Conservation (phyloP, 805 yeast genomes). For the Candida jianshihensis region DNA sequence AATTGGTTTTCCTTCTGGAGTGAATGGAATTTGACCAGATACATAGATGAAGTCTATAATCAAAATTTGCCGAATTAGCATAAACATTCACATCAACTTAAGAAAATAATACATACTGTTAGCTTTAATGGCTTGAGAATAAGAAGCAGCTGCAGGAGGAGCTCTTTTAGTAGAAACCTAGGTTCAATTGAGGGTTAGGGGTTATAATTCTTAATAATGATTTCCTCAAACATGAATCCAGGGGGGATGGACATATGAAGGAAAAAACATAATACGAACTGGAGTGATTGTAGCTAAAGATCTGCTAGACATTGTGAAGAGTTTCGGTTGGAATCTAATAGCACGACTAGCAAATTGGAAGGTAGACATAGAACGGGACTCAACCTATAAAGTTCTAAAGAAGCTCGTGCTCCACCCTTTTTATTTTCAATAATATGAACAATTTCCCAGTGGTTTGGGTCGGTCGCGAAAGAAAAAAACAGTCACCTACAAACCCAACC, state of each 20-base stretch:
- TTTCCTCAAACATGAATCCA: background rate
- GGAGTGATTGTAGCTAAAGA: conserved; percentile 30
- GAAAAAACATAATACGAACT: conserved; percentile 16
- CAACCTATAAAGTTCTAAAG: too few relatives aligned
- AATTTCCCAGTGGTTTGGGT: too few relatives aligned
- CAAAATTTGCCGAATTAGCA: background rate
- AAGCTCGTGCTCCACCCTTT: too few relatives aligned
- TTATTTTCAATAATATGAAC: too few relatives aligned
- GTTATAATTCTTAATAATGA: too few relatives aligned
- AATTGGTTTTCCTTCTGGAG: conserved; percentile 73
- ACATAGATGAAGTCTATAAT: conserved; percentile 73
- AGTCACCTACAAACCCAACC: too few relatives aligned
- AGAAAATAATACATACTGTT: too few relatives aligned
- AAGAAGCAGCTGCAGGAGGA: conserved; percentile 96
- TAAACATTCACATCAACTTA: too few relatives aligned
- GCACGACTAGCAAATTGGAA: conserved; percentile 17
- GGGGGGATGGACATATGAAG: background rate
- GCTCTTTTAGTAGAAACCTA: conserved; percentile 67
- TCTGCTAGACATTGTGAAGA: conserved; percentile 19
- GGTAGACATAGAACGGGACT: too few relatives aligned
- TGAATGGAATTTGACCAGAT: conserved; percentile 93
- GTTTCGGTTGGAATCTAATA: conserved; percentile 16
- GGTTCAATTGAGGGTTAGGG: background rate
- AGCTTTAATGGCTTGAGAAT: conserved; percentile 92
- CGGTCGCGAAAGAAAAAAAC: too few relatives aligned